Conservation (phyloP, 2,329 filamentous ascomycete genomes). For the Pezicula carpinea region DNA sequence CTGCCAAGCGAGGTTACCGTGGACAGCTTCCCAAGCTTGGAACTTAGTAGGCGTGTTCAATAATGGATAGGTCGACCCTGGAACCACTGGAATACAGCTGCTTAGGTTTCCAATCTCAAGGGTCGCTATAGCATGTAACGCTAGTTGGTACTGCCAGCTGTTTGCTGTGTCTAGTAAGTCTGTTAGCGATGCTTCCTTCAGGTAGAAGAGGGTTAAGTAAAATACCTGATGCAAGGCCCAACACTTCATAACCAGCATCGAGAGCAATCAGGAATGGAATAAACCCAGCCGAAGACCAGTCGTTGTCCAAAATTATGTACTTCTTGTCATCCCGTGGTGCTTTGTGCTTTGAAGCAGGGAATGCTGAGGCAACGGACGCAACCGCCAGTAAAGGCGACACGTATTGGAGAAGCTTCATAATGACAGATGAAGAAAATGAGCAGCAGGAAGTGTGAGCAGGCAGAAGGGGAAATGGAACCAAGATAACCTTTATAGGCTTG, state of each 20-base stretch:
- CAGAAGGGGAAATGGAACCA: not conserved
- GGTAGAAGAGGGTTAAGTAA: not conserved
- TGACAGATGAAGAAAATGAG: not conserved
- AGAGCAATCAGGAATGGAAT: conserved; percentile 40
- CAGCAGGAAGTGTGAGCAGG: not conserved
- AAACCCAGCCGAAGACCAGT: conserved; percentile 38
- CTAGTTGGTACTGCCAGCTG: conserved; percentile 40
- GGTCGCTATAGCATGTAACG: conserved; percentile 40
- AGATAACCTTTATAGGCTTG: too few species aligned
- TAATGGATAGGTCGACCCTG: conserved; percentile 41
- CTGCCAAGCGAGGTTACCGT: conserved; percentile 40
- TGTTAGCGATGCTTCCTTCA: conserved; percentile 18
- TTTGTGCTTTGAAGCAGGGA: not conserved
- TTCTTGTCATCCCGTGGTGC: conserved; percentile 5
- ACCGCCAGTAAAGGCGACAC: not conserved
- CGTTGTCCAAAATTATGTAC: conserved; percentile 41
- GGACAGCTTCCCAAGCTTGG: conserved; percentile 38
- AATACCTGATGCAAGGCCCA: conserved; percentile 32
- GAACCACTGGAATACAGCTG: conserved; percentile 42
- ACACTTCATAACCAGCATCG: conserved; percentile 38
- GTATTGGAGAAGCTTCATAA: conserved; percentile 1
- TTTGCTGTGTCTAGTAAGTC: conserved; percentile 32
- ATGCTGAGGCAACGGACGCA: not conserved
- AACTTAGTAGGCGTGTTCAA: conserved; percentile 40
- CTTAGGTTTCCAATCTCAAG: conserved; percentile 40